A percentile compares a stretch with the other conserved stretches of the same genome.
These are phyloP conservation scores for Solanum megistacrolobum DNA, from an alignment of 257 asterid genomes.

Conservation along the genomic window DNA sequence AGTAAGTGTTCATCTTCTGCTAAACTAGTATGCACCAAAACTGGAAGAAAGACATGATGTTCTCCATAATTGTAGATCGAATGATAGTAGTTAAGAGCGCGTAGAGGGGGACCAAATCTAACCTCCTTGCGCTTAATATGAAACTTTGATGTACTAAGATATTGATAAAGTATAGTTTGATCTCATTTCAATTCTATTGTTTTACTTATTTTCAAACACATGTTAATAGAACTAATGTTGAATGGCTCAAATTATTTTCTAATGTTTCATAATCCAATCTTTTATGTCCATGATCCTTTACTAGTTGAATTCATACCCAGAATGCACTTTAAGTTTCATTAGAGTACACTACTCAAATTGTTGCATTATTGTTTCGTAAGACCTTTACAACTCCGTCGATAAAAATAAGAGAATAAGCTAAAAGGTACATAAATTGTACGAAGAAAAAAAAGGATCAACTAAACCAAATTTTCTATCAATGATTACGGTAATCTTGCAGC, in stretches of 20 bases:
- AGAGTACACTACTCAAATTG: neutral
- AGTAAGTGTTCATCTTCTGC: neutral
- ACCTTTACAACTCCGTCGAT: neutral
- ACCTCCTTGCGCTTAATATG: neutral
- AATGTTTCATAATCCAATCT: too few species aligned
- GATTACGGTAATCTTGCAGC: slow-evolving; percentile 52
- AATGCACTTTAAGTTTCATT: neutral
- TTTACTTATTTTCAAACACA: neutral
- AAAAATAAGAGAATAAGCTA: neutral
- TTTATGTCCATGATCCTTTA: too few species aligned
- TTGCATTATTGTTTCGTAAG: too few species aligned
- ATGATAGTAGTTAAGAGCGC: neutral
- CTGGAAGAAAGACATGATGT: neutral
- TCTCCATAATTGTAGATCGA: neutral
- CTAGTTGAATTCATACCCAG: neutral
- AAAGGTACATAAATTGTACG: neutral
- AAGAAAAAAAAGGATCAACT: neutral
- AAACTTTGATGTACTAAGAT: neutral
- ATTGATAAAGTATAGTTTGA: neutral
- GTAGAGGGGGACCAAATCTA: neutral
- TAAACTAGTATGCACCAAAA: neutral
- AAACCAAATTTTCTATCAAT: neutral
- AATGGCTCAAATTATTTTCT: neutral
- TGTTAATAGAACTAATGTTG: too few species aligned
- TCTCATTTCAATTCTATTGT: neutral